Percentiles rank a stretch among this genome's conserved stretches.
Conservation (phyloP, 345 rosid species). For the Gossypium arboreum region DNA sequence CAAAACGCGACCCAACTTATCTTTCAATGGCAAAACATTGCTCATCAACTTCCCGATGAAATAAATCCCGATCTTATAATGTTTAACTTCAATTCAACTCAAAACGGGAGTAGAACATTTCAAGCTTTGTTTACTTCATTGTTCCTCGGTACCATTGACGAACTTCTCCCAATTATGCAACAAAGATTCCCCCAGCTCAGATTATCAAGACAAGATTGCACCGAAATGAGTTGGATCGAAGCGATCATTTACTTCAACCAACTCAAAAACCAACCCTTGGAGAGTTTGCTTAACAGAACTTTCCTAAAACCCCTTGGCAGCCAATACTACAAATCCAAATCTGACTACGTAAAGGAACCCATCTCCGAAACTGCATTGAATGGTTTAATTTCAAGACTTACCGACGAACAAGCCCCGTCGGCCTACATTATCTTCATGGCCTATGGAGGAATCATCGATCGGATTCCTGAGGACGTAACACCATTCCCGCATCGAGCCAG, state of each 20-base stretch:
- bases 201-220: neutral
- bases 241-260: neutral
- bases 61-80: neutral
- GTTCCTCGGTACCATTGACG: neutral
- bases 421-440: neutral
- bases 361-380: neutral
- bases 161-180: neutral
- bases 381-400: neutral
- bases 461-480: neutral
- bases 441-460: neutral
- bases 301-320: neutral
- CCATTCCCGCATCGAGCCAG: neutral
- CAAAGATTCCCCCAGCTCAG: neutral
- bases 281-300: neutral
- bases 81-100: neutral
- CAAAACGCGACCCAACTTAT: neutral
- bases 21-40: neutral
- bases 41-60: neutral
- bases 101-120: neutral
- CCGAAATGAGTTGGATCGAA: neutral
- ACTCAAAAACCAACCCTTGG: neutral
- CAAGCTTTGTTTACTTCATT: neutral
- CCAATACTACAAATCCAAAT: neutral
- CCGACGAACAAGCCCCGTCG: neutral
- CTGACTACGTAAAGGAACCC: constrained; percentile 1